phyloP scores from a whole-genome alignment of 176 grass and related monocot genomes.

The Rhynchospora tenuis region DNA sequence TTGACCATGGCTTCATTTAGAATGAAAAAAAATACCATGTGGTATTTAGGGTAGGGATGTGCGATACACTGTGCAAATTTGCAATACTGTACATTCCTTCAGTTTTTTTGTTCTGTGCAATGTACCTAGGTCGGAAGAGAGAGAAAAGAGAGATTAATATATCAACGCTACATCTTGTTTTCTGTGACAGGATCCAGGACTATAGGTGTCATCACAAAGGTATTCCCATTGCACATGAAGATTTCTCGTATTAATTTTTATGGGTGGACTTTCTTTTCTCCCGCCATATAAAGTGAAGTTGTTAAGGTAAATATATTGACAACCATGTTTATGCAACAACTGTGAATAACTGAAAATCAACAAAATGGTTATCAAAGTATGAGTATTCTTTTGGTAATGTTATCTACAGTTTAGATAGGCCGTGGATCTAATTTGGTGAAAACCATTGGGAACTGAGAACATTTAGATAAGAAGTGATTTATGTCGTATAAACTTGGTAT shows the following conservation, averaged over 20 bases:
- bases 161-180: slow-evolving; percentile 3
- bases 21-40: background rate
- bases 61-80: background rate
- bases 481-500: no score
- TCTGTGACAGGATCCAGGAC: slow-evolving; percentile 64
- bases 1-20: background rate
- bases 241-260: background rate
- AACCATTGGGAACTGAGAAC: background rate
- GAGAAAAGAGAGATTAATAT: background rate
- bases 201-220: slow-evolving; percentile 98
- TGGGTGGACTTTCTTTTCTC: background rate
- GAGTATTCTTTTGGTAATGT: background rate
- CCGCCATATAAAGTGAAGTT: background rate
- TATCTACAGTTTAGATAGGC: background rate
- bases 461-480: no score
- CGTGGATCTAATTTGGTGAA: background rate
- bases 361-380: background rate
- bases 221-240: slow-evolving; percentile 9
- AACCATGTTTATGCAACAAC: background rate
- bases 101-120: background rate
- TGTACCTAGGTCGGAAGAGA: background rate
- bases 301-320: background rate
- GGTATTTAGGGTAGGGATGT: background rate
- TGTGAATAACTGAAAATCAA: background rate
- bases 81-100: slow-evolving; percentile 13